phyloP scores from a whole-genome alignment of 805 yeast genomes.

The Sugiyamaella marilandica region DNA sequence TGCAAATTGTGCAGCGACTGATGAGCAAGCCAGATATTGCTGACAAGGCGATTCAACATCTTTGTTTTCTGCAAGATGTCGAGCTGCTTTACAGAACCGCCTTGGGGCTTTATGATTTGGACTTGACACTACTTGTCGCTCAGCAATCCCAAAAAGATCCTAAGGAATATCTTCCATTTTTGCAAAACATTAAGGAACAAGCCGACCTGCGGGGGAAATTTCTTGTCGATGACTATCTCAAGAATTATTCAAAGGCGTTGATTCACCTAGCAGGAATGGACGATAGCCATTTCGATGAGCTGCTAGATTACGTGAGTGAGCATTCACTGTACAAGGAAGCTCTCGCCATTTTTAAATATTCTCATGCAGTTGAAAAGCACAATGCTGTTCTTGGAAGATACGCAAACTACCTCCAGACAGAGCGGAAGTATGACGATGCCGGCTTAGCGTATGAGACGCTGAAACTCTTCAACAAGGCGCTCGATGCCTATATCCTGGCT shows the following conservation, averaged over 20 bases:
- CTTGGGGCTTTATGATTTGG: constrained; percentile 75
- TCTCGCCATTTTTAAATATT: constrained; percentile 54
- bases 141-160: constrained; percentile 98
- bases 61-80: constrained; percentile 88
- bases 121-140: constrained; percentile 75
- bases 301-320: constrained; percentile 59
- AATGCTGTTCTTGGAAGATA: constrained; percentile 51
- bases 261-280: constrained; percentile 45
- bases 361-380: constrained; percentile 42
- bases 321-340: constrained; percentile 72
- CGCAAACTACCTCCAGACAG: constrained; percentile 57
- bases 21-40: background rate
- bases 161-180: constrained; percentile 89
- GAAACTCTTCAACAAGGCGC: constrained; percentile 51
- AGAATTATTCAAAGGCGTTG: constrained; percentile 64
- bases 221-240: constrained; percentile 72
- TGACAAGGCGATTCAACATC: constrained; percentile 68
- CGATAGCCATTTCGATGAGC: constrained; percentile 41
- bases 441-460: constrained; percentile 74
- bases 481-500: constrained; percentile 63
- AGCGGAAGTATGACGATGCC: constrained; percentile 64
- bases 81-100: constrained; percentile 75
- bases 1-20: constrained; percentile 54
- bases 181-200: constrained; percentile 71
- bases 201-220: constrained; percentile 63